phyloP scores from a whole-genome alignment of 495 filamentous ascomycete genomes.

The Cercophora sp. region DNA sequence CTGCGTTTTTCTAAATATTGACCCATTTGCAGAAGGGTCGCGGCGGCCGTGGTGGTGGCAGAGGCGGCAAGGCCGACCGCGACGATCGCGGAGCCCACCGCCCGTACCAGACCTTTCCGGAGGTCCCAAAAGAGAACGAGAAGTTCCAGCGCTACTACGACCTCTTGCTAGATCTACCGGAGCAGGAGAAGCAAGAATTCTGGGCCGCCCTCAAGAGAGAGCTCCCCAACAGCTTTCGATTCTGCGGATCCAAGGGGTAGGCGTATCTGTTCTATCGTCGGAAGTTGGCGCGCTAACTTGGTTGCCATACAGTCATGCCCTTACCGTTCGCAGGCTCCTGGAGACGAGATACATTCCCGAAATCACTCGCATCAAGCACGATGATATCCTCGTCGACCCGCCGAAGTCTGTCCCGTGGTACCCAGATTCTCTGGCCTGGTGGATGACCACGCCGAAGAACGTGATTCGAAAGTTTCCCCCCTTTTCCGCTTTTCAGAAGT shows the following conservation, averaged over 20 bases:
- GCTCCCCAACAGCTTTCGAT: constrained; percentile 92
- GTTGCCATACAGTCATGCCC: constrained; percentile 58
- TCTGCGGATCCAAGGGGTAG: constrained; percentile 84
- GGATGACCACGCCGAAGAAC: constrained; percentile 93
- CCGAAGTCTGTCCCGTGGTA: constrained; percentile 83
- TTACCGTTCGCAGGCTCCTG: constrained; percentile 78
- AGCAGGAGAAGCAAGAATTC: constrained; percentile 71
- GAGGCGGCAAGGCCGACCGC: constrained; percentile 16
- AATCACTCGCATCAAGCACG: constrained; percentile 73
- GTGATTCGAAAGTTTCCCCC: constrained; percentile 86
- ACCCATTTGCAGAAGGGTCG: neutral
- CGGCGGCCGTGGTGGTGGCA: constrained; percentile 21
- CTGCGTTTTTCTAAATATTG: neutral
- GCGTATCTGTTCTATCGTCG: constrained; percentile 11
- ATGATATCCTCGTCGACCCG: constrained; percentile 74
- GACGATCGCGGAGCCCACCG: constrained; percentile 20
- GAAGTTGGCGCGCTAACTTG: neutral
- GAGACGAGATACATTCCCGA: constrained; percentile 86
- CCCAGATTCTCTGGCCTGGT: constrained; percentile 89
- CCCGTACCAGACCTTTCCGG: constrained; percentile 48
- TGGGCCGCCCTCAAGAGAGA: constrained; percentile 77
- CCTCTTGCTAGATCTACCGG: constrained; percentile 61
- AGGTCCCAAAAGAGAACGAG: constrained; percentile 67
- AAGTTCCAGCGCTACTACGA: constrained; percentile 83
- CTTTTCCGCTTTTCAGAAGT: constrained; percentile 93